A percentile compares a stretch with the other conserved stretches of the same genome.
phyloP scores from a whole-genome alignment of 2,329 filamentous ascomycete species.

The Penicillium sp. region DNA sequence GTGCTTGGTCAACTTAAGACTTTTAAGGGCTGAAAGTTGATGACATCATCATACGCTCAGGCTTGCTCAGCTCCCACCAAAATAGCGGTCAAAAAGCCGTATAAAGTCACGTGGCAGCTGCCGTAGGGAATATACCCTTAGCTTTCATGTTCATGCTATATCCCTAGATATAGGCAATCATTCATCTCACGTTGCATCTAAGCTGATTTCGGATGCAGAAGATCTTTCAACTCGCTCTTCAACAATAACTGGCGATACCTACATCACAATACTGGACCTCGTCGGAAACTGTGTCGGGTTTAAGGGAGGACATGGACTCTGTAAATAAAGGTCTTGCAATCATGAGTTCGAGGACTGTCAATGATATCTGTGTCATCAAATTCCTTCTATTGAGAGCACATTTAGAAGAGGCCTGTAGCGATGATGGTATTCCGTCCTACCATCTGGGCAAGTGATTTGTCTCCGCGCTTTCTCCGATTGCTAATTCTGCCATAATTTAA shows the following conservation, averaged over 20 bases:
- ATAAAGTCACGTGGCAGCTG: neutral
- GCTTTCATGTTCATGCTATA: neutral
- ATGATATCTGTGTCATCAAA: neutral
- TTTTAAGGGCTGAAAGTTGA: neutral
- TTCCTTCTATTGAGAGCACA: neutral
- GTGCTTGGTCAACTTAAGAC: neutral
- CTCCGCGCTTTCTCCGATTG: neutral
- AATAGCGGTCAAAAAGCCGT: neutral
- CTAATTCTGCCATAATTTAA: conserved; percentile 13
- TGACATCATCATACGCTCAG: conserved; percentile 2
- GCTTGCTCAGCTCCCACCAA: neutral
- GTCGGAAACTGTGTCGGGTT: neutral
- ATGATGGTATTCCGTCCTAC: neutral
- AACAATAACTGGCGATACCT: neutral
- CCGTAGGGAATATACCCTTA: too few relatives aligned
- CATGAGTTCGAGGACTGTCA: neutral
- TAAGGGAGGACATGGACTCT: neutral
- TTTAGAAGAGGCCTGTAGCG: neutral
- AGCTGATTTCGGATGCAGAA: neutral
- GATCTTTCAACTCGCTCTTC: neutral
- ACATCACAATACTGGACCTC: neutral
- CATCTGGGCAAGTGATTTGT: neutral
- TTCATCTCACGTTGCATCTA: neutral
- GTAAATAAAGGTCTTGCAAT: neutral
- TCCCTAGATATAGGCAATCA: neutral